phyloP scores from a whole-genome alignment of 2,329 filamentous ascomycete genomes.

The Cercospora berteroae region DNA sequence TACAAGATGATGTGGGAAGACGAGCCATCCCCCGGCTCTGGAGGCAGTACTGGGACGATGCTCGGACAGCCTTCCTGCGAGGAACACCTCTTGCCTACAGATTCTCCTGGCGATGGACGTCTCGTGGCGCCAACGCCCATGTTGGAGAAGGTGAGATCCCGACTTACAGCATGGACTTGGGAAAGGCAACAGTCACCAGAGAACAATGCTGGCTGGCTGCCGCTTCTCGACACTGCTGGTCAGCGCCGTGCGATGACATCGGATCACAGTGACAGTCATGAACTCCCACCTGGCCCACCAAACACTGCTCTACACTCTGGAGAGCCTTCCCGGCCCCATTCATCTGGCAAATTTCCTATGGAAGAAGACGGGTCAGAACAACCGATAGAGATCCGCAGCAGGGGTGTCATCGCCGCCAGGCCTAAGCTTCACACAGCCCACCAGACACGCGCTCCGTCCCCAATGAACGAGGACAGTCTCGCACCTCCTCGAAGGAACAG shows the following conservation, averaged over 20 bases:
- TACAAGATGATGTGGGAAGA: conserved; percentile 32
- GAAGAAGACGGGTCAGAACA: conserved; percentile 14
- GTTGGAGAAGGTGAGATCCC: conserved; percentile 29
- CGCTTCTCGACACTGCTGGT: conserved; percentile 12
- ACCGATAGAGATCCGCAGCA: conserved; percentile 16
- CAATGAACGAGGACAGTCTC: conserved; percentile 1
- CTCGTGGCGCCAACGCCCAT: conserved; percentile 10
- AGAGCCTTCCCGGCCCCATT: conserved; percentile 22
- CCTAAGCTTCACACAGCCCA: conserved; percentile 11
- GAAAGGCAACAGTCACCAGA: conserved; percentile 21
- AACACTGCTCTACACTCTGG: conserved; percentile 29
- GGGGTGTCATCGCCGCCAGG: conserved; percentile 2
- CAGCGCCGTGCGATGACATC: conserved; percentile 1
- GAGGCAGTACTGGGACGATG: conserved; percentile 17
- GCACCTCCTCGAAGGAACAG: conserved; percentile 20
- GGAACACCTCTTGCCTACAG: not conserved
- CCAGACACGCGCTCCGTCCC: conserved; percentile 8
- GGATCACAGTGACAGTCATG: conserved; percentile 14
- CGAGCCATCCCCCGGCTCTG: conserved; percentile 14
- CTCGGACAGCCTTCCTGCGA: not conserved
- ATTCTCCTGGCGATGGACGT: not conserved
- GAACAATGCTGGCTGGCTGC: conserved; percentile 14
- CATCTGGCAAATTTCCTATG: conserved; percentile 10
- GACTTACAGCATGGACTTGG: conserved; percentile 32
- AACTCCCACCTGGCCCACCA: conserved; percentile 28